Evolutionary conservation across 2,329 filamentous ascomycete genomes (phyloP), one percentile per base, ranked within the genome.

Genomic region (Neophaeococcomyces mojaviensis): DNA sequence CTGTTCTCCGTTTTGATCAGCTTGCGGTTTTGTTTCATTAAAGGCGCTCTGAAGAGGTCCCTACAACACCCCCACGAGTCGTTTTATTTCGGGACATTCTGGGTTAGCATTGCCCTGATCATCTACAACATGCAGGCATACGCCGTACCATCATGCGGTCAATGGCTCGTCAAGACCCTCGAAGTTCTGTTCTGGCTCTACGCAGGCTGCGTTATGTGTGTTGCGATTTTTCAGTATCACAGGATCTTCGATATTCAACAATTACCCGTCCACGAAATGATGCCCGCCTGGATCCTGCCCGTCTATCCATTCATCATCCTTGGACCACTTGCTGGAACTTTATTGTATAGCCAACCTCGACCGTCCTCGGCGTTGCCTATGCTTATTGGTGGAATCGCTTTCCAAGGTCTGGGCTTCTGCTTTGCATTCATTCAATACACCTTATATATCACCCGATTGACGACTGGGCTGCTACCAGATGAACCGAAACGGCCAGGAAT

Each of bases 261-360:
- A 50, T 79, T 80, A 48, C 70, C 68, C 3, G 63, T 85, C 9
- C 74, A 78, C 44, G 78, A 74, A 24, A 84, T 85, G 76, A 84
- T 82, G 73, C 84, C 83, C 0, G 79, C 80, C 0, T 86, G 82
- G 82, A 77, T 86, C 45, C 65, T 88, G 3, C 83, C 82, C 34
- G 80, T 85, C 56, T 87, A 86, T 61, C 82, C 82, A n/a, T 70
- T 84, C 59, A 86, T 87, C 81, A 69, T 87, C 7, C 74, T 75
- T 0, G 83, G 83, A 1, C 86, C 82, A 2, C 77, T 87, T 34
- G 82, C 82, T 1, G 76, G 78, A 1, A 75, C 82, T 49, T 80
- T 86, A 40, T 72, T 76, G 3, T 68, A 72, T 4, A 72, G 73
- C 0, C 82, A 86, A 50, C 77, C 79, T 0, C 9, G 74, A 15